Base-by-base conservation (phyloP, 352 stramenopile genomes). In the Pythium phragmiticola region DNA sequence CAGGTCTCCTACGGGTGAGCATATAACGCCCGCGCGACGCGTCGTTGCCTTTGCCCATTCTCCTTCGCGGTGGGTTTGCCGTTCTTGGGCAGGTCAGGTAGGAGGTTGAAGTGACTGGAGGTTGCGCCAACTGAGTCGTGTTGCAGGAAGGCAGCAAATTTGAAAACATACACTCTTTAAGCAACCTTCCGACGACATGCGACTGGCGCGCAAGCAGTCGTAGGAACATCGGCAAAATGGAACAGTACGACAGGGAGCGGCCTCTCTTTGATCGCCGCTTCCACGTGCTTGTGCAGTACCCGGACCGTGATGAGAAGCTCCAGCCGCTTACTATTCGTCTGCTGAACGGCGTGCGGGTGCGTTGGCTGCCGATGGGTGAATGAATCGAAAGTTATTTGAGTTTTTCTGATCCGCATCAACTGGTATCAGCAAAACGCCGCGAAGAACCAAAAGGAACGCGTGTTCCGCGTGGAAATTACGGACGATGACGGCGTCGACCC, bases 391-490 rank as follows among this genome's bases (percentile, higher is more conserved):
- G 49, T 33, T 62, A 42, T 41, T 3, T 30, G 7, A 4, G 8
- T 19, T 23, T 50, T 5, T 51, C 26, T 57, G 23, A 51, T 13
- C 7, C 23, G 17, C 3, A 43, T 46, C 33, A 16, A 52, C 39
- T 46, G 42, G 21, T 33, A n/a, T 37, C 58, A 90, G 80, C 83
- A 92, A 87, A 89, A 84, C 56, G 78, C 65, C 58, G 68, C 65
- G 37, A 91, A 78, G 65, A 91, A 84, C 71, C 84, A 92, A 59
- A 96, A 92, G 66, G 88, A 96, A 58, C 80, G 82, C 39, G 84
- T 97, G 52, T 82, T 98, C 41, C 91, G 93, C 57, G 89, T 98
- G 30, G 92, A 98, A 70, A 89, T 98, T 42, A 98, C 94, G 14
- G 89, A 98, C 66, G 92, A 95, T 48, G 85, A 97, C 47, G 87